Conservation (phyloP, 2,329 filamentous ascomycete species). For the Penicillium vulpinum region DNA sequence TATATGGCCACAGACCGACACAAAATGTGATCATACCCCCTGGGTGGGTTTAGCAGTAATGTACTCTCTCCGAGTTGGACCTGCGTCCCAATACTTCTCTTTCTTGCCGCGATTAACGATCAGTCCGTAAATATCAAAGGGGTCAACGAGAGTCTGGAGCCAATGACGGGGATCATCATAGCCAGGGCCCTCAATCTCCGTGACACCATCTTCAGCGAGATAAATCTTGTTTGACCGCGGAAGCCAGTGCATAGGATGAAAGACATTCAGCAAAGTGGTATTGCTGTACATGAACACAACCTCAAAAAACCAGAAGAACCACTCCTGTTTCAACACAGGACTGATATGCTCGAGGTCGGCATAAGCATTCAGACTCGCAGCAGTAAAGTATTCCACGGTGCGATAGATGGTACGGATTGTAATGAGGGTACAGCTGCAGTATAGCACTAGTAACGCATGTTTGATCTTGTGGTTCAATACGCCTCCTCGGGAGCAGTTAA, state of each 20-base stretch:
- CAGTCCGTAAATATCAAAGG: constrained; percentile 44
- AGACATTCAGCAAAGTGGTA: constrained; percentile 53
- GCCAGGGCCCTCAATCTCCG: constrained; percentile 53
- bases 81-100: constrained; percentile 42
- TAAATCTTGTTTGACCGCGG: constrained; percentile 54
- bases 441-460: constrained; percentile 46
- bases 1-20: too few species aligned
- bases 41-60: background rate
- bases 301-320: constrained; percentile 58
- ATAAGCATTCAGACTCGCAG: constrained; percentile 35
- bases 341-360: constrained; percentile 36
- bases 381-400: constrained; percentile 51
- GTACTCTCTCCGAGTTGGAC: background rate
- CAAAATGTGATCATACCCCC: background rate
- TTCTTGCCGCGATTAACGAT: constrained; percentile 38
- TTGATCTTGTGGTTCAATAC: constrained; percentile 49
- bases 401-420: constrained; percentile 50
- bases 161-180: constrained; percentile 51
- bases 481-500: constrained; percentile 39
- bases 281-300: constrained; percentile 54
- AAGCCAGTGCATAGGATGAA: constrained; percentile 52
- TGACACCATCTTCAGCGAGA: constrained; percentile 53
- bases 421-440: constrained; percentile 48
- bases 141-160: constrained; percentile 46
- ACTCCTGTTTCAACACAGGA: constrained; percentile 46